Base-by-base conservation (phyloP, 805 yeast genomes). In the Myxozyma kluyveri region DNA sequence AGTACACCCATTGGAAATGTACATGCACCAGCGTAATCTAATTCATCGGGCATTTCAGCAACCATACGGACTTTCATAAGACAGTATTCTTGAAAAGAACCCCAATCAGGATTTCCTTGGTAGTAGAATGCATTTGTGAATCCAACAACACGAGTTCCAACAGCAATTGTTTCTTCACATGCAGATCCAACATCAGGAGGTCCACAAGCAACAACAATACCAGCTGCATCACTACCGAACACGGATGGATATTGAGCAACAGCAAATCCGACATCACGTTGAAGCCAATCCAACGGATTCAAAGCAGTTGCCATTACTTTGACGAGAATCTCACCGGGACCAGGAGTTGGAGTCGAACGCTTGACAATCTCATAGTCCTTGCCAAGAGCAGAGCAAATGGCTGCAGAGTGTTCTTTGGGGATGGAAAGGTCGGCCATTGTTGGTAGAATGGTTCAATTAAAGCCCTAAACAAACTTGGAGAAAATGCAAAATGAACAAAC, bases 141-240 rank as follows among this genome's bases (percentile, higher is more conserved):
- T 9, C 27, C 48, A 10, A 24, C 10, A 23, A 49, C 49, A 14
- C 42, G 23, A 7, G 56, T 45, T 12, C 62, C 62, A 7, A 39
- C 29, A n/a, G 32, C 38, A 19, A 47, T 38, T 7, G 47, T 24
- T 22, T 46, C 33, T 29, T 29, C 33, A 29, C 33, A 29, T 14
- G 33, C 36, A 10, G 60, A 31, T 23, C 29, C 41, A 19, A 23
- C 32, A 19, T 6, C 35, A 29, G 42, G 10, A 33, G 47, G 26
- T 21, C 47, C 31, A 2, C 23, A 12, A 12, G 43, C 40, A 42
- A 48, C 63, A 22, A 63, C 58, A 9, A 36, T 41, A 7, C 66
- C 66, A 2, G 64, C 59, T 17, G 51, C 56, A 33, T 63, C 66
- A 32, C 45, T 46, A 9, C 66, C 66, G 10, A 52, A 21, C n/a